Conservation (phyloP, 768 basidiomycete genomes). For the Hypholoma sublateritium region DNA sequence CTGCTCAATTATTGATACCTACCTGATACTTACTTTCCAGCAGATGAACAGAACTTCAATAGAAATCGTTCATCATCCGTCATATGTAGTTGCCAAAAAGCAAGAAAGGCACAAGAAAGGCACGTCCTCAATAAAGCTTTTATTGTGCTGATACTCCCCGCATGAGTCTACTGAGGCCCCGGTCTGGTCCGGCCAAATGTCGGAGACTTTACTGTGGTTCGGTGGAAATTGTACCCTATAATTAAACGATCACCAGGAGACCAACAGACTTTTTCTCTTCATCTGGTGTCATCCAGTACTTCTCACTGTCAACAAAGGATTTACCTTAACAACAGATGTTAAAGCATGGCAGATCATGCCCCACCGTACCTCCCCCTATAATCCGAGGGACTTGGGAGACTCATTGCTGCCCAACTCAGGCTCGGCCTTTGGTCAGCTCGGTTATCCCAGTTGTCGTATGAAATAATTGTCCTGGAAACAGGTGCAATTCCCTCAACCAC, state of each 20-base stretch:
- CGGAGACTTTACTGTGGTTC: neutral
- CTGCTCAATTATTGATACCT: neutral
- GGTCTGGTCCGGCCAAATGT: neutral
- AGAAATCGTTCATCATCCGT: too few species aligned
- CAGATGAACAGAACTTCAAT: too few species aligned
- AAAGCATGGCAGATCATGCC: neutral
- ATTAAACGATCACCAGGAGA: neutral
- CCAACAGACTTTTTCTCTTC: neutral
- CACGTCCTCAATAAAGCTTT: too few species aligned
- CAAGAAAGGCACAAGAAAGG: too few species aligned
- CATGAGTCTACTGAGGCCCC: too few species aligned
- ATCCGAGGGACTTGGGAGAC: neutral
- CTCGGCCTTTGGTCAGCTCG: neutral
- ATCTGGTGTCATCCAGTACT: neutral
- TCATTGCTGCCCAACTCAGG: neutral
- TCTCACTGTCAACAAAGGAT: neutral
- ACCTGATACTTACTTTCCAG: too few species aligned
- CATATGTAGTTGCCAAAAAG: too few species aligned
- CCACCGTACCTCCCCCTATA: neutral
- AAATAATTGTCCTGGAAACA: conserved; percentile 20
- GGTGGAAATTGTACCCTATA: neutral
- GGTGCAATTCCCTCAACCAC: conserved; percentile 3
- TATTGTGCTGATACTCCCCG: too few species aligned
- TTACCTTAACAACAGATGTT: neutral
- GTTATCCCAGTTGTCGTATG: conserved; percentile 1